These are phyloP conservation scores for Backusella tuberculispora DNA, from an alignment of 192 early-diverging fungal genomes.

Conservation along the genomic window DNA sequence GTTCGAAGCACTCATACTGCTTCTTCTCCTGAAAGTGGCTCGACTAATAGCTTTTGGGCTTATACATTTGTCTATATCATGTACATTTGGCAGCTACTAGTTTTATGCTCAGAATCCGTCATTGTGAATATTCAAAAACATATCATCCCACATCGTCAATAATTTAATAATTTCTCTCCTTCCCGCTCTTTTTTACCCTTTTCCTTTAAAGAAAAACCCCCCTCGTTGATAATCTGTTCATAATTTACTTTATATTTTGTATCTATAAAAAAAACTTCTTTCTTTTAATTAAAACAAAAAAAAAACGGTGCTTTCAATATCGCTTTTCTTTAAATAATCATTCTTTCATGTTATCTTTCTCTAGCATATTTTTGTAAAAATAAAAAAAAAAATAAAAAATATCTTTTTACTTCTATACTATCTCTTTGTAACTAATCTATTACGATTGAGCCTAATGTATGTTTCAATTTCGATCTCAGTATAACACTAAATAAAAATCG, in stretches of 20 bases:
- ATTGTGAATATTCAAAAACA: constrained; percentile 13
- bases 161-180: background rate
- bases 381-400: background rate
- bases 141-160: constrained; percentile 11
- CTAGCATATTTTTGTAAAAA: background rate
- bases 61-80: background rate
- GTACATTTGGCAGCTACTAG: background rate
- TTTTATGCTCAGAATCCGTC: constrained; percentile 1
- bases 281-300: background rate
- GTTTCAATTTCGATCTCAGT: constrained; percentile 10
- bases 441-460: background rate
- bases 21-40: constrained; percentile 7
- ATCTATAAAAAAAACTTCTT: background rate
- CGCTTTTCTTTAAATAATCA: background rate
- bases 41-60: background rate
- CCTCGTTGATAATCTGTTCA: background rate
- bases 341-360: background rate
- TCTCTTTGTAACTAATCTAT: background rate
- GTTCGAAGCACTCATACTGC: background rate
- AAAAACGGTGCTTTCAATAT: background rate
- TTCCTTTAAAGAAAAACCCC: background rate
- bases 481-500: background rate
- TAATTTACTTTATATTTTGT: background rate
- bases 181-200: background rate
- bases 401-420: constrained; percentile 8